Percentiles rank a stretch among this genome's conserved stretches.
These are phyloP conservation scores for Camelina neglecta DNA, from an alignment of 345 rosid genomes.

Conservation along the genomic window DNA sequence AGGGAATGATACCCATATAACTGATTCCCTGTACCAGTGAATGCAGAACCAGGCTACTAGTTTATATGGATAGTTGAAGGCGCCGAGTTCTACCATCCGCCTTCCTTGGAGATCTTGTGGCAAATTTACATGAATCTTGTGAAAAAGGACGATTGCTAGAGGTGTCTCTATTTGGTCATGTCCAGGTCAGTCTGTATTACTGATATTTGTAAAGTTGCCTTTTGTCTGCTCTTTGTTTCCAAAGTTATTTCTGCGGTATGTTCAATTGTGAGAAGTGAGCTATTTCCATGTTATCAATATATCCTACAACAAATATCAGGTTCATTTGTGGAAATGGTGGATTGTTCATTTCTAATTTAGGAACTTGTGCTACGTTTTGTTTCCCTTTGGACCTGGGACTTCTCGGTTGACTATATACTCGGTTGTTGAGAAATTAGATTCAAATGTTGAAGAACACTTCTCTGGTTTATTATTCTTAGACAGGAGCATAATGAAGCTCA, in stretches of 20 bases:
- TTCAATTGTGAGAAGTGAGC: conserved; percentile 3
- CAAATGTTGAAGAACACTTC: neutral
- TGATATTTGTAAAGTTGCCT: neutral
- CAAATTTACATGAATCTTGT: conserved; percentile 3
- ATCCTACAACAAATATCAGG: neutral
- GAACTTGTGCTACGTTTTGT: neutral
- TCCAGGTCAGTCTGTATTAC: conserved; percentile 33
- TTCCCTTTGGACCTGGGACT: too few species aligned
- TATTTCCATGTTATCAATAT: neutral
- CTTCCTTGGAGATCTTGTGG: conserved; percentile 5
- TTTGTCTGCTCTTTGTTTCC: conserved; percentile 1
- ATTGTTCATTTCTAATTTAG: neutral
- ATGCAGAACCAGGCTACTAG: conserved; percentile 22
- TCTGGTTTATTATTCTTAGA: neutral
- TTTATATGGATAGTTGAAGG: conserved; percentile 14
- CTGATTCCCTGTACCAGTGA: conserved; percentile 19
- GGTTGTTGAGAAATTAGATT: conserved; percentile 7
- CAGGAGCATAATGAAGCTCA: neutral
- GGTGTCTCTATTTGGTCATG: conserved; percentile 11
- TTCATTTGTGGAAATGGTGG: neutral
- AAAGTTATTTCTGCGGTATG: neutral
- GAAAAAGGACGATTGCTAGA: neutral
- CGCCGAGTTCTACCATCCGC: neutral
- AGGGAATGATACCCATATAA: conserved; percentile 7
- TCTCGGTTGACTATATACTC: neutral